phyloP scores from a whole-genome alignment of 2,329 filamentous ascomycete genomes.

The Aspergillus transmontanensis region DNA sequence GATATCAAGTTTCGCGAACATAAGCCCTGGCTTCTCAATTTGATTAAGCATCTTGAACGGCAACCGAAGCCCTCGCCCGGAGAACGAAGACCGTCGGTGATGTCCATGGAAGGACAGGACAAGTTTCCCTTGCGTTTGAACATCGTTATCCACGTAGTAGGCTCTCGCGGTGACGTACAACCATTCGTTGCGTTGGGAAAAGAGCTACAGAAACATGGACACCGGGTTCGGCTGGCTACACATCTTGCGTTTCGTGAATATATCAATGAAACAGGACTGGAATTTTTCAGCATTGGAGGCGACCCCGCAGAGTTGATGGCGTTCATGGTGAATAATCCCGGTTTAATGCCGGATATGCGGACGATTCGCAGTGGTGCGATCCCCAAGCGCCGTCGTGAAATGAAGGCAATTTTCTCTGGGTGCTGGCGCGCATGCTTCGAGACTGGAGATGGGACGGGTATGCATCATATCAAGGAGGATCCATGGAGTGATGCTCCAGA shows the following conservation, averaged over 20 bases:
- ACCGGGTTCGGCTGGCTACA: slow-evolving; percentile 73
- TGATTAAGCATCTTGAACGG: slow-evolving; percentile 57
- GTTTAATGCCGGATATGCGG: slow-evolving; percentile 80
- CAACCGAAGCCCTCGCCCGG: neutral
- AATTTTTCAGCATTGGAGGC: slow-evolving; percentile 77
- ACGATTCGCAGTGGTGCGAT: slow-evolving; percentile 77
- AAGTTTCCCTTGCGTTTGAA: slow-evolving; percentile 45
- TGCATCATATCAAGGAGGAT: slow-evolving; percentile 55
- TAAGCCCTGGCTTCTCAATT: slow-evolving; percentile 64
- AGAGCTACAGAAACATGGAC: slow-evolving; percentile 66
- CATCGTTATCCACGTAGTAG: slow-evolving; percentile 74
- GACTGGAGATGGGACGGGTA: slow-evolving; percentile 66
- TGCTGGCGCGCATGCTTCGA: slow-evolving; percentile 88
- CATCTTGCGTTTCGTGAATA: slow-evolving; percentile 70
- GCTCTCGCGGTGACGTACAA: slow-evolving; percentile 74
- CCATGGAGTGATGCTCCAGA: slow-evolving; percentile 36
- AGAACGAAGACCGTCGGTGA: slow-evolving; percentile 12
- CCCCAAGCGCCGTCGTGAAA: slow-evolving; percentile 70
- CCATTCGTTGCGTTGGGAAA: slow-evolving; percentile 73
- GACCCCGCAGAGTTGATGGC: slow-evolving; percentile 78
- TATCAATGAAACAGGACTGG: slow-evolving; percentile 69
- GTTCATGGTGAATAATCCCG: slow-evolving; percentile 89
- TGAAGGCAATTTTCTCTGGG: slow-evolving; percentile 77
- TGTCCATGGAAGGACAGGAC: slow-evolving; percentile 1
- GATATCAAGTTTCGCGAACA: slow-evolving; percentile 79